Evolutionary conservation across 192 early-diverging fungal species (phyloP), one percentile per base, ranked within the genome.

Genomic region (Phlyctochytrium planicorne): DNA sequence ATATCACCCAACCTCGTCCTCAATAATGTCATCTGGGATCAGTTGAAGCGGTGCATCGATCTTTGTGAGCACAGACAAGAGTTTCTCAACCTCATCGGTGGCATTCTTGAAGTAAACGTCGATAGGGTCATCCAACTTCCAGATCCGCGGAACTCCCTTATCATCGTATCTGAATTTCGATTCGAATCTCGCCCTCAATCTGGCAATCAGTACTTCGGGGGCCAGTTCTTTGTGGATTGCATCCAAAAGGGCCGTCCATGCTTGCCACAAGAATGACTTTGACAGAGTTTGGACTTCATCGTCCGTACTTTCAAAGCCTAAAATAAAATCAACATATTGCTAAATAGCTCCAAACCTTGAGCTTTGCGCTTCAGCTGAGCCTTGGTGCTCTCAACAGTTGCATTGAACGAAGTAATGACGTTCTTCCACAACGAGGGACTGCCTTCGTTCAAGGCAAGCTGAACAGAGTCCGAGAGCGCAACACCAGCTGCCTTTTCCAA

Each of bases 61-160:
- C 30, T 87, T 89, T 53, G 89, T 82, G 71, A 90, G 91, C 59
- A 90, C 67, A 2, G 83, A 79, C 17, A 94, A 76, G 60, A 96
- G 69, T 30, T 82, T 63, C 59, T 86, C 79, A 0, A 87, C 85
- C 75, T 87, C 60, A 16, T 67, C 90, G 24, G 32, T 84, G 2
- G 96, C 91, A 33, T 70, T 71, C 34, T 85, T 82, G 79, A 94
- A 99, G 62, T 84, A 83, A 24, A 82, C 78, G 73, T 99, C 96
- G 62, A 99, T 96, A 75, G 96, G 94, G 77, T 99, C 97, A 29
- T 87, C 86, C 2, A 94, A 91, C 61, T 86, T 90, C 97, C 97
- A 99, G 32, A 99, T 90, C 40, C 93, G 84, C 23, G 97, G 97
- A 29, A 98, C 72, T 25, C 96, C 97, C 35, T 86, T 73, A 1